Conservation (phyloP, 345 rosid species). For the Eucalyptus regnans region DNA sequence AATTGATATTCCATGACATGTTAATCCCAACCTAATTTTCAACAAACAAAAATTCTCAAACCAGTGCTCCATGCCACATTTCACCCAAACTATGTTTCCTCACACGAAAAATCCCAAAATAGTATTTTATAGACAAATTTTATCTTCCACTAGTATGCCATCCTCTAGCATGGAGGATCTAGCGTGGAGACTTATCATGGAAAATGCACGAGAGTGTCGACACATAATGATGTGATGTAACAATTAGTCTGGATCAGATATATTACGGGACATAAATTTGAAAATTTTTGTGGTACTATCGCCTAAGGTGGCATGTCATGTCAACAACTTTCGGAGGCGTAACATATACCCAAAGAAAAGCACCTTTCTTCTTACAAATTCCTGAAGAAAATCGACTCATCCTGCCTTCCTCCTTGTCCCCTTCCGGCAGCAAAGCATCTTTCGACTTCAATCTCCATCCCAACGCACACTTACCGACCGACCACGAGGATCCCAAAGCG, state of each 20-base stretch:
- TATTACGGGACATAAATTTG: neutral
- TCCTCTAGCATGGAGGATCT: no score
- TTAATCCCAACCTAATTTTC: neutral
- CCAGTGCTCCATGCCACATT: no score
- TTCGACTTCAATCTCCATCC: neutral
- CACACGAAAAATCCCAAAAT: neutral
- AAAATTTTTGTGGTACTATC: neutral
- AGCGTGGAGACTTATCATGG: accelerated
- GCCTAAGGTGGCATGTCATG: neutral
- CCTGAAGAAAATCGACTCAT: neutral
- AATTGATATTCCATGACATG: neutral
- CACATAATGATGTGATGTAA: neutral
- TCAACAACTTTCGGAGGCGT: neutral
- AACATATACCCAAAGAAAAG: neutral
- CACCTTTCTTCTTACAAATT: neutral
- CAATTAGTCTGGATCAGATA: no score
- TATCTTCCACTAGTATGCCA: no score
- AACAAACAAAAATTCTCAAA: no score
- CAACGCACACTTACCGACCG: neutral
- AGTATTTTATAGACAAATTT: no score
- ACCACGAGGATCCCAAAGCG: neutral
- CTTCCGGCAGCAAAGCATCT: neutral
- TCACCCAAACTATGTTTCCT: neutral
- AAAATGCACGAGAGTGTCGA: neutral
- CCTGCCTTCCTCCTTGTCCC: neutral